Conservation (phyloP, 2,329 filamentous ascomycete species). For the Colletotrichum sp. region DNA sequence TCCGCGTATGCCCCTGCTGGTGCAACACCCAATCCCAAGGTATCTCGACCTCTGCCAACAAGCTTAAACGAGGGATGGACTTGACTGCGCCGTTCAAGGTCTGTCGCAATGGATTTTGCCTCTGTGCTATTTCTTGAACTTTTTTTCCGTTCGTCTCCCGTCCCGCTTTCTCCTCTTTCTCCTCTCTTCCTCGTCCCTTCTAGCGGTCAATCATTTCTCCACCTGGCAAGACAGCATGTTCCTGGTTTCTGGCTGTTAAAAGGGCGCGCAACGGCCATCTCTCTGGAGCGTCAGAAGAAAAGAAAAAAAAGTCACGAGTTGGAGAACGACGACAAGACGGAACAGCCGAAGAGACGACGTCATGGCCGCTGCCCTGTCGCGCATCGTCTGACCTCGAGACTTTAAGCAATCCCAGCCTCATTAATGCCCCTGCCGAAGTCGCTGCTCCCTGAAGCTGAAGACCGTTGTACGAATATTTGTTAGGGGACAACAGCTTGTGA, state of each 20-base stretch:
- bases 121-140: background rate
- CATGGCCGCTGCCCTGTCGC: background rate
- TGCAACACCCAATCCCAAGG: background rate
- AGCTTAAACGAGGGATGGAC: slow-evolving; percentile 8
- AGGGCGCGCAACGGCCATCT: background rate
- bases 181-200: background rate
- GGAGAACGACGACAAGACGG: background rate
- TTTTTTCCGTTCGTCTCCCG: background rate
- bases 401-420: background rate
- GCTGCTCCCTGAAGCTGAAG: background rate
- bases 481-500: background rate
- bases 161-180: background rate
- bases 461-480: background rate
- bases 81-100: background rate
- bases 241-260: background rate
- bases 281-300: background rate
- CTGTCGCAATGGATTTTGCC: background rate
- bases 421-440: background rate
- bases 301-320: background rate
- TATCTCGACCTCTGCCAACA: background rate
- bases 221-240: background rate
- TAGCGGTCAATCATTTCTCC: background rate
- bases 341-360: background rate
- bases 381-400: slow-evolving; percentile 3
- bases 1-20: slow-evolving; percentile 10